Evolutionary conservation across 441 rosid species (phyloP).

Genomic region (Populus hybrid): DNA sequence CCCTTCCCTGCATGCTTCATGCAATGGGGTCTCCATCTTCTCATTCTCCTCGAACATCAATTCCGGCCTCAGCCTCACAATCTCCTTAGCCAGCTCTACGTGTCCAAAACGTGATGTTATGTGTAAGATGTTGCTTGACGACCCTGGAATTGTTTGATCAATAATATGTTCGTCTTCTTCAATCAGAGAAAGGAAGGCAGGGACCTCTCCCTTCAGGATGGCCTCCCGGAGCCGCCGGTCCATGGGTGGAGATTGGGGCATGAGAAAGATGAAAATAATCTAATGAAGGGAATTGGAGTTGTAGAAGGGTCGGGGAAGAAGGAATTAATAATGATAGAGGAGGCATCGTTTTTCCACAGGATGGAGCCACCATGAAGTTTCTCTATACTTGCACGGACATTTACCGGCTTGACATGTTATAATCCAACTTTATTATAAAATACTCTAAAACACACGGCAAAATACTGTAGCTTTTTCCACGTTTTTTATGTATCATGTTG

Average conservation of each 20-base stretch:
- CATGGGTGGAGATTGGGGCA: constrained; percentile 13
- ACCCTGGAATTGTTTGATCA: constrained; percentile 10
- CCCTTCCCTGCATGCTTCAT: constrained; percentile 48
- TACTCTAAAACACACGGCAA: too few species aligned
- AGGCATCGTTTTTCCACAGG: constrained; percentile 16
- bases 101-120: constrained; percentile 37
- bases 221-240: constrained; percentile 27
- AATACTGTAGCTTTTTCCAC: too few species aligned
- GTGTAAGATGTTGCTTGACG: constrained; percentile 36
- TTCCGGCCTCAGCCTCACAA: constrained; percentile 39
- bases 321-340: neutral
- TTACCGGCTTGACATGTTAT: neutral
- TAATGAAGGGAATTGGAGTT: neutral
- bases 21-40: constrained; percentile 42
- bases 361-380: constrained; percentile 26
- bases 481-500: too few species aligned
- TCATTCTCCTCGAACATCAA: constrained; percentile 29
- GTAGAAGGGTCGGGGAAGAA: neutral
- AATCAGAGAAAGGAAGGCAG: constrained; percentile 18
- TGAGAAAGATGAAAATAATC: neutral
- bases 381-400: neutral
- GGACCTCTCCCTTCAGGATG: constrained; percentile 26
- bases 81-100: constrained; percentile 33
- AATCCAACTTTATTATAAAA: neutral
- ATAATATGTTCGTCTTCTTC: constrained; percentile 14